Conservation (phyloP, 352 stramenopile genomes). For the Elongisporangium senticosum region DNA sequence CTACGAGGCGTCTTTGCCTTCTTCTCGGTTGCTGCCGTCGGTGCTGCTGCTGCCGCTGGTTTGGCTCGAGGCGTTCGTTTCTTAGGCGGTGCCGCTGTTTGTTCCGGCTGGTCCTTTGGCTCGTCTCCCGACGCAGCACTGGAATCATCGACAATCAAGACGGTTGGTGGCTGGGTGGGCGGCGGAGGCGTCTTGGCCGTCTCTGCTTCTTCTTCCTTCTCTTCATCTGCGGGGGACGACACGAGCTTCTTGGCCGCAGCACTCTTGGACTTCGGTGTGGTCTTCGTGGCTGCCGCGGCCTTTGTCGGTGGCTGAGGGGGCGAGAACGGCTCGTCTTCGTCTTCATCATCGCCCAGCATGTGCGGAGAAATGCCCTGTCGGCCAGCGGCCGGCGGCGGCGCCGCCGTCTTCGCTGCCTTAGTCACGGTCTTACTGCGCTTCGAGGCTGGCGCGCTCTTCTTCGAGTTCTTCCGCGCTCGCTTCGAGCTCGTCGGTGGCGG, state of each 20-base stretch:
- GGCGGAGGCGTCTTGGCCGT: constrained; percentile 11
- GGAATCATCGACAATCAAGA: constrained; percentile 19
- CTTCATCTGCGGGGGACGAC: constrained; percentile 11
- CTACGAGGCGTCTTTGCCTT: constrained; percentile 11
- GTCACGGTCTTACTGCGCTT: constrained; percentile 5
- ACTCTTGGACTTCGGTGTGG: neutral
- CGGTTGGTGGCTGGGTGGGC: constrained; percentile 11
- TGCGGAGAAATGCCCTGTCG: constrained; percentile 19
- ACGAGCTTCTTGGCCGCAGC: neutral
- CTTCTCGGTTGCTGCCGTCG: constrained; percentile 7
- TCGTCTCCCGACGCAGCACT: constrained; percentile 5
- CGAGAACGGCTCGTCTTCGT: constrained; percentile 6
- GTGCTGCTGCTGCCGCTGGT: constrained; percentile 3
- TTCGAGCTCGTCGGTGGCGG: constrained; percentile 4
- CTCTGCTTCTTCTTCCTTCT: constrained; percentile 13
- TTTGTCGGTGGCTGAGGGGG: constrained; percentile 1
- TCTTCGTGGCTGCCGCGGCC: constrained; percentile 1
- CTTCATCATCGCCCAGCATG: constrained; percentile 11
- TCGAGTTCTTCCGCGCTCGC: constrained; percentile 3
- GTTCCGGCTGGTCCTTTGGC: constrained; percentile 3
- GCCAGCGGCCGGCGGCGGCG: neutral
- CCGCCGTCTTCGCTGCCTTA: constrained; percentile 8
- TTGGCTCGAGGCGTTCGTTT: constrained; percentile 15
- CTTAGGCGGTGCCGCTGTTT: constrained; percentile 1
- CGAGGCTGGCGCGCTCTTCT: constrained; percentile 2